Conservation (phyloP, 257 asterid genomes). For the Gentiana macrophylla region DNA sequence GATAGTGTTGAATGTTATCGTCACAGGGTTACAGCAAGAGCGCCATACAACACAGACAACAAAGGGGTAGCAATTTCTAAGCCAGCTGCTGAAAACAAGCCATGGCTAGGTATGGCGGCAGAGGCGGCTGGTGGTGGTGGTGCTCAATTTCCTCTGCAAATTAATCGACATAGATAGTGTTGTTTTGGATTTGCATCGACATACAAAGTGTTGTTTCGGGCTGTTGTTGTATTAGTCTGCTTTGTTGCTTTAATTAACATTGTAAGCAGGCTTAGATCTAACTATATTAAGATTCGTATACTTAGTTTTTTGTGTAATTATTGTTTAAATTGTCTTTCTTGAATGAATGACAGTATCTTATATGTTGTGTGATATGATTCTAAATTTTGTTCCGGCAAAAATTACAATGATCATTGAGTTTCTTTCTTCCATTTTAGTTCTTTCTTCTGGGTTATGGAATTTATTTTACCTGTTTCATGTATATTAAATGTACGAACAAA, state of each 20-base stretch:
- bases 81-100: constrained; percentile 13
- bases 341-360: too few species aligned
- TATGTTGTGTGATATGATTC: too few species aligned
- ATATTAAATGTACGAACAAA: too few species aligned
- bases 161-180: constrained; percentile 10
- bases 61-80: constrained; percentile 6
- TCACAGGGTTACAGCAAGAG: constrained; percentile 23
- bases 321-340: too few species aligned
- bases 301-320: too few species aligned
- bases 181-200: neutral
- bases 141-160: constrained; percentile 15
- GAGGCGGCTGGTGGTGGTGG: neutral
- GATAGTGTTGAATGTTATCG: neutral
- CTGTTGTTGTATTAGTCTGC: neutral
- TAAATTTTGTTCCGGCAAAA: too few species aligned
- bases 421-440: too few species aligned
- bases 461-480: too few species aligned
- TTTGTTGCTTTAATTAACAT: neutral
- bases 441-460: too few species aligned
- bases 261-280: neutral
- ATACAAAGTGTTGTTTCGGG: too few species aligned
- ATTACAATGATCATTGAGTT: too few species aligned
- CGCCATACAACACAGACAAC: constrained; percentile 18
- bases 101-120: constrained; percentile 22
- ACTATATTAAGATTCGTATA: neutral